These are phyloP conservation scores for Colletotrichum kahawae DNA, from an alignment of 2,329 filamentous ascomycete genomes.

Conservation along the genomic window DNA sequence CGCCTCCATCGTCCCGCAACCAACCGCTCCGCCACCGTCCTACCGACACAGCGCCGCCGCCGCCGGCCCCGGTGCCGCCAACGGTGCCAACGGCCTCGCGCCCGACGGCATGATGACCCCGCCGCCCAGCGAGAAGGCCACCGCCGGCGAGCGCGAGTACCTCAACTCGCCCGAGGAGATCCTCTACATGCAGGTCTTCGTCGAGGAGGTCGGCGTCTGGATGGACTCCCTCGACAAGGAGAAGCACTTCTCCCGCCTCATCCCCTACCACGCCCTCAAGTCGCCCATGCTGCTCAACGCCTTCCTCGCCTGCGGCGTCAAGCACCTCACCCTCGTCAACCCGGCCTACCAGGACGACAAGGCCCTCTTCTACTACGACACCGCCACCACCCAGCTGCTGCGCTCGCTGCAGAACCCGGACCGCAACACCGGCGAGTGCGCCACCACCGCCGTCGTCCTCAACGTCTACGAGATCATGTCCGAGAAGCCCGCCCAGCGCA, in stretches of 20 bases:
- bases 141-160: slow-evolving; percentile 57
- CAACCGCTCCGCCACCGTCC: slow-evolving; percentile 34
- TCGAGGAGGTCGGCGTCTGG: slow-evolving; percentile 89
- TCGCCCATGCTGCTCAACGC: slow-evolving; percentile 91
- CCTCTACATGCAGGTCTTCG: slow-evolving; percentile 89
- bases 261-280: slow-evolving; percentile 83
- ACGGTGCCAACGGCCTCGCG: slow-evolving; percentile 30
- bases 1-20: slow-evolving; percentile 42
- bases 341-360: slow-evolving; percentile 75
- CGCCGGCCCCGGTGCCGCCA: slow-evolving; percentile 26
- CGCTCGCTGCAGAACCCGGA: slow-evolving; percentile 82
- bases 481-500: slow-evolving; percentile 76
- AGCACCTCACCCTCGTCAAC: slow-evolving; percentile 77
- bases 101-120: slow-evolving; percentile 43
- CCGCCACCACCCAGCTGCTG: slow-evolving; percentile 79
- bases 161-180: slow-evolving; percentile 80
- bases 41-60: slow-evolving; percentile 23
- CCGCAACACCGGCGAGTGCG: slow-evolving; percentile 82
- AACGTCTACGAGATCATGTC: slow-evolving; percentile 96
- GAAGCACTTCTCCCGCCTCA: slow-evolving; percentile 83
- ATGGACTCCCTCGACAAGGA: slow-evolving; percentile 90
- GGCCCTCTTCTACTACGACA: slow-evolving; percentile 83
- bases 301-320: slow-evolving; percentile 85
- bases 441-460: slow-evolving; percentile 84
- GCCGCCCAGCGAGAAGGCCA: slow-evolving; percentile 41